These are phyloP conservation scores for Solanum bulbocastanum DNA, from an alignment of 257 asterid species.

Conservation along the genomic window DNA sequence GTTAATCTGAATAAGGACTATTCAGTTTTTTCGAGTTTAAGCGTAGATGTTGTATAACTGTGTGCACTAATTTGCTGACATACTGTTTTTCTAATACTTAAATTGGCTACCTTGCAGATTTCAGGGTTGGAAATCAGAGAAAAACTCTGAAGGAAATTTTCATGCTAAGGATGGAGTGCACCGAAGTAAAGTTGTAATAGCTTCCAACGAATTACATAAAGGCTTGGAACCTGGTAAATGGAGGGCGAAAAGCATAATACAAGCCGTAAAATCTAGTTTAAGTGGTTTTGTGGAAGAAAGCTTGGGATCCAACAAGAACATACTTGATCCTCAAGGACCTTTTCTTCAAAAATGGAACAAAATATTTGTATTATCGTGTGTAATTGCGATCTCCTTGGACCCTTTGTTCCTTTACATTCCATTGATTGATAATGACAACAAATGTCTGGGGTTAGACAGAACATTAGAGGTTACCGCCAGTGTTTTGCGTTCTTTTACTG, in stretches of 20 bases:
- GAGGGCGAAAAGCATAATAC: slow-evolving; percentile 40
- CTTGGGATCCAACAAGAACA: slow-evolving; percentile 40
- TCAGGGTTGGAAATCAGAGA: slow-evolving; percentile 67
- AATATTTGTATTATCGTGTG: slow-evolving; percentile 70
- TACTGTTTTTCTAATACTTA: not conserved
- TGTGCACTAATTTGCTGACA: not conserved
- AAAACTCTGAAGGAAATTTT: slow-evolving; percentile 32
- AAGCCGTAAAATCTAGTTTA: slow-evolving; percentile 49
- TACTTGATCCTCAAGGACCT: slow-evolving; percentile 89
- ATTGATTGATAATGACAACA: slow-evolving; percentile 43
- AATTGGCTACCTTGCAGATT: slow-evolving; percentile 38
- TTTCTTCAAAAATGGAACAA: slow-evolving; percentile 95
- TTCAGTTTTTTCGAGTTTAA: not conserved
- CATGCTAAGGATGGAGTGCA: slow-evolving; percentile 21
- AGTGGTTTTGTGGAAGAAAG: slow-evolving; percentile 31
- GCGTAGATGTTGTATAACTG: not conserved
- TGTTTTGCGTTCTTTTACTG: slow-evolving; percentile 70
- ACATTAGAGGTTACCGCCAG: slow-evolving; percentile 71
- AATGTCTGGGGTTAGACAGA: slow-evolving; percentile 71
- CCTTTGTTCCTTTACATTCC: slow-evolving; percentile 93
- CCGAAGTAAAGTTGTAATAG: slow-evolving; percentile 27
- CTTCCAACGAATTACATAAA: slow-evolving; percentile 38
- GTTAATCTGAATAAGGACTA: not conserved
- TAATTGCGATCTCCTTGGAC: slow-evolving; percentile 92
- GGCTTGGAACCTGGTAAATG: slow-evolving; percentile 50